Evolutionary conservation across 208 protist genomes (phyloP).

Genomic region (Trypanosoma mega): DNA sequence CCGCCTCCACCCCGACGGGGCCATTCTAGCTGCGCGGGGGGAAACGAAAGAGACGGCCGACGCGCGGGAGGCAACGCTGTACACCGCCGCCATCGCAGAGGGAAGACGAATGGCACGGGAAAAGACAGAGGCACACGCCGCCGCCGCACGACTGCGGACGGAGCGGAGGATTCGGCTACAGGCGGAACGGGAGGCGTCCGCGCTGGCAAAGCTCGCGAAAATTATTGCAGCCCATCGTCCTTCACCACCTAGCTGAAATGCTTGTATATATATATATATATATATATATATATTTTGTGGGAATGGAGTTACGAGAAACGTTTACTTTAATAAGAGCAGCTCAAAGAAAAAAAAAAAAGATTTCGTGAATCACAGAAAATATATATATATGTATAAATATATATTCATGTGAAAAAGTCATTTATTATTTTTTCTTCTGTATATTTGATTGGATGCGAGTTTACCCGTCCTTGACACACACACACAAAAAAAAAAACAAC

Average conservation of each 20-base stretch:
- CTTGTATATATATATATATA: neutral
- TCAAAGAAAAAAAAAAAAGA: too few species aligned
- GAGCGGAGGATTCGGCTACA: constrained; percentile 51
- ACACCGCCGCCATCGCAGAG: constrained; percentile 46
- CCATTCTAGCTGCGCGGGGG: constrained; percentile 15
- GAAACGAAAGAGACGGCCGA: constrained; percentile 20
- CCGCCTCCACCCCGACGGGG: constrained; percentile 29
- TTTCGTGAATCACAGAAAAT: too few species aligned
- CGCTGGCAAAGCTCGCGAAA: constrained; percentile 72
- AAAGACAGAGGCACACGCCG: constrained; percentile 40
- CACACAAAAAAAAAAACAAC: too few species aligned
- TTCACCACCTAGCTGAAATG: constrained; percentile 10
- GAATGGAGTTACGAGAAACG: too few species aligned
- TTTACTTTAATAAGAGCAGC: too few species aligned
- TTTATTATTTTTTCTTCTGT: too few species aligned
- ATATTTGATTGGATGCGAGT: too few species aligned
- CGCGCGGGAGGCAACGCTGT: constrained; percentile 34
- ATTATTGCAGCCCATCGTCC: constrained; percentile 57
- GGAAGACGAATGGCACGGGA: constrained; percentile 51
- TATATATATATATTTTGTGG: neutral
- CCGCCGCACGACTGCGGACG: constrained; percentile 25
- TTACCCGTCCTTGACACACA: too few species aligned
- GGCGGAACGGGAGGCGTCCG: constrained; percentile 56
- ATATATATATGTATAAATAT: neutral
- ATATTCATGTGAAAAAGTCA: too few species aligned